Percentiles rank a stretch among this genome's conserved stretches.
phyloP scores from a whole-genome alignment of 1,284 basidiomycete genomes.

The Naganishia cerealis region DNA sequence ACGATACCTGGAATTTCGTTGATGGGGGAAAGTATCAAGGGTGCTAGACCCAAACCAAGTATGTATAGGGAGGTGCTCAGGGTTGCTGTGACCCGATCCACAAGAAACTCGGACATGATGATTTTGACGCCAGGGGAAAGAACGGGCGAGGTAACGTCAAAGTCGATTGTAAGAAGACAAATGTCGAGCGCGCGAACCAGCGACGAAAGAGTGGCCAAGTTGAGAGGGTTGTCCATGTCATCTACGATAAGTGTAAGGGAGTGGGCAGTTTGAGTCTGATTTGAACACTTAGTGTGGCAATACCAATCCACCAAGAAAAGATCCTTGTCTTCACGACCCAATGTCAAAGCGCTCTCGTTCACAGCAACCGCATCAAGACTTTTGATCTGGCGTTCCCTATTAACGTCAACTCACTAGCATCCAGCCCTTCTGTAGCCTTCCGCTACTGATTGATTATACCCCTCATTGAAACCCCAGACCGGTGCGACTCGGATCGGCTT shows the following conservation, averaged over 20 bases:
- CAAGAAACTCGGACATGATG: constrained; percentile 38
- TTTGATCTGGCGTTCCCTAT: not conserved
- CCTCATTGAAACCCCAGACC: not conserved
- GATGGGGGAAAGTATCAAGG: constrained; percentile 39
- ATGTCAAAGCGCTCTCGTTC: not conserved
- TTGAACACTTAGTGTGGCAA: constrained; percentile 51
- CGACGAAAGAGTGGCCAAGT: constrained; percentile 65
- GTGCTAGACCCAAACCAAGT: constrained; percentile 40
- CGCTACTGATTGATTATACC: not conserved
- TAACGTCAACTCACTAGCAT: constrained; percentile 3
- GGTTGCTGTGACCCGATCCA: constrained; percentile 37
- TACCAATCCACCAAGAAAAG: constrained; percentile 62
- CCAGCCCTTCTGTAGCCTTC: not conserved
- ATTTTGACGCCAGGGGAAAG: constrained; percentile 59
- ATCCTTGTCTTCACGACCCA: constrained; percentile 31
- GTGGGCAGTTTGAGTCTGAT: not conserved
- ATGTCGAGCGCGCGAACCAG: constrained; percentile 40
- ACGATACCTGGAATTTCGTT: constrained; percentile 46
- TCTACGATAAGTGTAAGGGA: constrained; percentile 37
- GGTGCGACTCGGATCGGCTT: constrained; percentile 28
- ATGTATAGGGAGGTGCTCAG: constrained; percentile 43
- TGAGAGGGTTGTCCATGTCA: constrained; percentile 65
- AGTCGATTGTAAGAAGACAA: constrained; percentile 54
- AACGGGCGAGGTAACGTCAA: constrained; percentile 63
- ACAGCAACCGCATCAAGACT: constrained; percentile 4